Base-by-base conservation (phyloP, 2,329 filamentous ascomycete species). In the Uncinocarpus reesii region DNA sequence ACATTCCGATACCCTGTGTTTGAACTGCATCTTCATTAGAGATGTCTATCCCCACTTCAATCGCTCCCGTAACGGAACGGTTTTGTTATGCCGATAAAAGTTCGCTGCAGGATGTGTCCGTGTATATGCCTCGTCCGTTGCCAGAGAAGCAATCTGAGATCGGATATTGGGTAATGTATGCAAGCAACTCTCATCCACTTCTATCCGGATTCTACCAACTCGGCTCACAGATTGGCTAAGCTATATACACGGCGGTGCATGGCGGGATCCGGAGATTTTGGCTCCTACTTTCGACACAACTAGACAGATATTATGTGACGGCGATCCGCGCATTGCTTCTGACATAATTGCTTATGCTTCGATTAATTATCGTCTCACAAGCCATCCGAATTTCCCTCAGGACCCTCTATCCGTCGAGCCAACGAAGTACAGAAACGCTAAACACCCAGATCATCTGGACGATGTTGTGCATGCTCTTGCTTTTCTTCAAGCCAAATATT, bases 191-290 rank as follows among this genome's bases (percentile, higher is more conserved):
- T 26, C 13, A 8, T 34, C 16, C 44, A 29, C 23, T 18, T 2
- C 11, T 13, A 15, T n/a, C n/a, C 31, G 8, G 6, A 29, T 31
- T 31, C 20, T n/a, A n/a, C 32, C 7, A 36, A n/a, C 34, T 46
- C 31, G 11, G 24, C 47, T 43, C 28, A 42, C 47, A 31, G 11
- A 23, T 37, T 23, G 32, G 24, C 24, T 20, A 46, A 68, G 66
- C 47, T 71, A 68, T 52, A 69, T 74, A 50, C 71, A 74, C 55
- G 71, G 71, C 36, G 71, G 71, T 47, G 71, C 70, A 54, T 74
- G 71, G 66, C 65, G 71, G 36, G 71, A 73, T 52, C 70, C 70
- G 42, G 58, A 55, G 8, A 60, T 69, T 31, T 66, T 64, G 10
- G 58, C 65, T 2, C 47, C 54, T 6, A 59, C 60, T 1, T 67